Conservation (phyloP, 73 alveolate species). For the Breviolum minutum region DNA sequence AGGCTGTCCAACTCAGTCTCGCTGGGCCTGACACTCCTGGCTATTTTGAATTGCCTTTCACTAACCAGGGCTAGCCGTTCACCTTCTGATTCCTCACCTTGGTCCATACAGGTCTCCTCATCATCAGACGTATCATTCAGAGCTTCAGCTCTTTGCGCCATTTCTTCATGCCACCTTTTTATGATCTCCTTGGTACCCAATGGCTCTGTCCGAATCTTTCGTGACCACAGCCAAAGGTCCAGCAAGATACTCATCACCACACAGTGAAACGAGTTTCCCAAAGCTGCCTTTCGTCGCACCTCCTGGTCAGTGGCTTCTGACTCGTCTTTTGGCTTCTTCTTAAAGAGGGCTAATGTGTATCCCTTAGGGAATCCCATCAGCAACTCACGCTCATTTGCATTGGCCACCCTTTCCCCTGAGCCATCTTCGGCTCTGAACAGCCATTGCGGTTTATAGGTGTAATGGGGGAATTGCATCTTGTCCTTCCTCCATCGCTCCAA, state of each 20-base stretch:
- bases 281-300: not conserved
- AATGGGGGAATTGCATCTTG: not conserved
- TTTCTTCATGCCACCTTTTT: not conserved
- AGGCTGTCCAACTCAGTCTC: too few species aligned
- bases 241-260: not conserved
- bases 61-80: not conserved
- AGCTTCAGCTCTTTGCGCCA: too few species aligned
- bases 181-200: not conserved
- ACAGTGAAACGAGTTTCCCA: not conserved
- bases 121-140: too few species aligned
- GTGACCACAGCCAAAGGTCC: not conserved
- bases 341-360: not conserved
- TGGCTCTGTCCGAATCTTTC: not conserved
- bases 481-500: not conserved
- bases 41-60: not conserved
- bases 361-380: constrained; percentile 9
- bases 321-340: not conserved
- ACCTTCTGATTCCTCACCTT: not conserved
- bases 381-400: not conserved
- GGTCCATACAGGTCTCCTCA: too few species aligned
- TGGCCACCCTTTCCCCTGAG: not conserved
- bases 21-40: not conserved
- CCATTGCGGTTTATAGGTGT: not conserved
- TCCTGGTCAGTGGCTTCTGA: not conserved
- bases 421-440: not conserved